A percentile compares a stretch with the other conserved stretches of the same genome.
These are phyloP conservation scores for Hibiscus trionum DNA, from an alignment of 345 rosid species.

Conservation along the genomic window DNA sequence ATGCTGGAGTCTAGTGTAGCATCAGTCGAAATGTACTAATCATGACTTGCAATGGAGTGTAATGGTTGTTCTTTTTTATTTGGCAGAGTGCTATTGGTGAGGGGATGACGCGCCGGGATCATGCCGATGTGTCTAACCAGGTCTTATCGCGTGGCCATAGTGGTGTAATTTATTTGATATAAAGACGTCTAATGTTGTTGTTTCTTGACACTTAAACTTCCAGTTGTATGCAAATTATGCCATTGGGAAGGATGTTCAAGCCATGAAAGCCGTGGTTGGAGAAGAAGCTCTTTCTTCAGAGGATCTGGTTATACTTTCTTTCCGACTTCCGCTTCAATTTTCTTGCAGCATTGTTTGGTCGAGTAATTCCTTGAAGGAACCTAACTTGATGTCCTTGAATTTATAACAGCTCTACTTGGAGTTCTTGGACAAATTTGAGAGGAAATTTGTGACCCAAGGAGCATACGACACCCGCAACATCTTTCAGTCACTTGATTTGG, in stretches of 20 bases:
- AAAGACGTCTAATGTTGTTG: not conserved
- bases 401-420: too few species aligned
- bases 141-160: slow-evolving; percentile 22
- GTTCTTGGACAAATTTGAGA: too few species aligned
- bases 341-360: not conserved
- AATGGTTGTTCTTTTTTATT: not conserved
- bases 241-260: slow-evolving; percentile 93
- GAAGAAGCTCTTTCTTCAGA: slow-evolving; percentile 98
- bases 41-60: not conserved
- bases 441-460: too few species aligned
- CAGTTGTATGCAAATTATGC: slow-evolving; percentile 94
- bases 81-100: slow-evolving; percentile 95
- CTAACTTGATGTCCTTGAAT: too few species aligned
- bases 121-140: slow-evolving; percentile 92
- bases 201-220: not conserved
- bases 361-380: not conserved
- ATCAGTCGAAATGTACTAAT: not conserved
- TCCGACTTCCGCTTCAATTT: slow-evolving; percentile 7
- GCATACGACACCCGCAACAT: slow-evolving; percentile 37
- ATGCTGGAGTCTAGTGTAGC: not conserved
- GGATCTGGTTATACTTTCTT: slow-evolving; percentile 56
- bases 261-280: slow-evolving; percentile 99
- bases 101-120: slow-evolving; percentile 93
- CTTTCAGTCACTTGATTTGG: slow-evolving; percentile 89
- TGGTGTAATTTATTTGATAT: not conserved